Conservation (phyloP, 495 filamentous ascomycete species). For the Oleoguttula mirabilis region DNA sequence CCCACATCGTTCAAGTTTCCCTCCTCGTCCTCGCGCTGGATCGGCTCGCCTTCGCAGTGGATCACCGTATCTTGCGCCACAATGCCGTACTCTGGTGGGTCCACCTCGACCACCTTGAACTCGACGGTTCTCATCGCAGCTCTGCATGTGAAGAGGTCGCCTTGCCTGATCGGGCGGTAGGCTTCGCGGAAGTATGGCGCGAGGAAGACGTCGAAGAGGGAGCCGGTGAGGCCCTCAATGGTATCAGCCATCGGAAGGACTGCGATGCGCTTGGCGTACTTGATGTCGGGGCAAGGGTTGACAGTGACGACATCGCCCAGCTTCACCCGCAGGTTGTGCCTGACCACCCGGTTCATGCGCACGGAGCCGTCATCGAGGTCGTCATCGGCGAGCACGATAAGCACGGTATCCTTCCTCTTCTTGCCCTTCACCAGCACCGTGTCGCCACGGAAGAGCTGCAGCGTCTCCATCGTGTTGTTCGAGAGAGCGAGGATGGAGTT, state of each 20-base stretch:
- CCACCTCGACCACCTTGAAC: slow-evolving; percentile 98
- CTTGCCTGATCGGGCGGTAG: slow-evolving; percentile 90
- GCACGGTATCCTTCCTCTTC: slow-evolving; percentile 97
- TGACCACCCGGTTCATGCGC: slow-evolving; percentile 92
- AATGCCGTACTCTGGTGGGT: slow-evolving; percentile 95
- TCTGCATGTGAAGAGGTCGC: slow-evolving; percentile 90
- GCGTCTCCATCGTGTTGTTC: slow-evolving; percentile 97
- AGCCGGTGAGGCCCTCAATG: slow-evolving; percentile 92
- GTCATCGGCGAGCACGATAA: slow-evolving; percentile 95
- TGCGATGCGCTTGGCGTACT: slow-evolving; percentile 99
- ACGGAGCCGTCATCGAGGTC: slow-evolving; percentile 94
- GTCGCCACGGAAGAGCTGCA: slow-evolving; percentile 95
- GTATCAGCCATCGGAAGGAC: slow-evolving; percentile 98
- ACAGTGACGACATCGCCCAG: slow-evolving; percentile 95
- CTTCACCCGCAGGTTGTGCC: slow-evolving; percentile 96
- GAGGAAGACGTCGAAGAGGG: slow-evolving; percentile 96
- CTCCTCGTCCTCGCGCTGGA: slow-evolving; percentile 97
- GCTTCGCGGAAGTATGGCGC: slow-evolving; percentile 99
- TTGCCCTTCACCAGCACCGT: slow-evolving; percentile 97
- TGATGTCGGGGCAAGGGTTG: slow-evolving; percentile 99
- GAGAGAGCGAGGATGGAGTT: slow-evolving; percentile 98
- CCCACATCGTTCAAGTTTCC: slow-evolving; percentile 98
- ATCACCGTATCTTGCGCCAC: slow-evolving; percentile 98
- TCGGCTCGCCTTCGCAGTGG: slow-evolving; percentile 96
- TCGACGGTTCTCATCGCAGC: slow-evolving; percentile 98